These are phyloP conservation scores for Phoenix roebelenii DNA, from an alignment of 176 grass and related monocot species.

Conservation along the genomic window DNA sequence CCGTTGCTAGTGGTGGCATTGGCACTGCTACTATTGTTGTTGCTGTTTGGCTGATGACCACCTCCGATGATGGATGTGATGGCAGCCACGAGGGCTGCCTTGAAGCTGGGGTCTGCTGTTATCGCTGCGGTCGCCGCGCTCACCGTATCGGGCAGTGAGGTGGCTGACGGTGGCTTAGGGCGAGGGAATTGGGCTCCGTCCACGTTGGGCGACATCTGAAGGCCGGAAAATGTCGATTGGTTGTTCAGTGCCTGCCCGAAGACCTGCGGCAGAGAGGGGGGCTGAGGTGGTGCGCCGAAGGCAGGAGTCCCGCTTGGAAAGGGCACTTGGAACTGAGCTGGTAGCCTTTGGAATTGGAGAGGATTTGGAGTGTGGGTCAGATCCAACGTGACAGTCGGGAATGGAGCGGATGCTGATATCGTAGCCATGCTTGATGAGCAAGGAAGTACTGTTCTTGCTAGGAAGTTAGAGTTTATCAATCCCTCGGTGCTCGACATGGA, in stretches of 20 bases:
- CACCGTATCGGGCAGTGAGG: slow-evolving; percentile 35
- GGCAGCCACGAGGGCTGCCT: slow-evolving; percentile 63
- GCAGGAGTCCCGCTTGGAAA: slow-evolving; percentile 10
- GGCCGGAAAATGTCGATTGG: slow-evolving; percentile 61
- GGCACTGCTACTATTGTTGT: too few relatives aligned
- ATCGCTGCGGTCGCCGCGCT: slow-evolving; percentile 73
- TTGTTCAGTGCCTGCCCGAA: slow-evolving; percentile 45
- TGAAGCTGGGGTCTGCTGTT: slow-evolving; percentile 72
- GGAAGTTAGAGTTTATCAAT: slow-evolving; percentile 53
- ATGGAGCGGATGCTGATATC: slow-evolving; percentile 82
- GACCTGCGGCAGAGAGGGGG: slow-evolving; percentile 14
- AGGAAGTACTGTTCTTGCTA: slow-evolving; percentile 62
- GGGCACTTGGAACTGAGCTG: slow-evolving; percentile 42
- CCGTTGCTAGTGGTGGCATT: slow-evolving; percentile 21
- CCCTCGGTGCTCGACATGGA: slow-evolving; percentile 65
- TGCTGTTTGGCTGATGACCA: slow-evolving; percentile 18
- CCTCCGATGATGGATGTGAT: slow-evolving; percentile 83
- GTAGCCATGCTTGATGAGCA: slow-evolving; percentile 84
- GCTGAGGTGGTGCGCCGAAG: slow-evolving; percentile 6
- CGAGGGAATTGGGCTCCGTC: slow-evolving; percentile 25
- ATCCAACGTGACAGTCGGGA: slow-evolving; percentile 89
- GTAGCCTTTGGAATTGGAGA: slow-evolving; percentile 27
- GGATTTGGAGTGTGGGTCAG: slow-evolving; percentile 58
- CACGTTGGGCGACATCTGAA: slow-evolving; percentile 51
- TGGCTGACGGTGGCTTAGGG: slow-evolving; percentile 18